Percentiles rank a stretch among this genome's conserved stretches.
These are phyloP conservation scores for Coemansia umbellata DNA, from an alignment of 192 early-diverging fungal species.

Conservation along the genomic window DNA sequence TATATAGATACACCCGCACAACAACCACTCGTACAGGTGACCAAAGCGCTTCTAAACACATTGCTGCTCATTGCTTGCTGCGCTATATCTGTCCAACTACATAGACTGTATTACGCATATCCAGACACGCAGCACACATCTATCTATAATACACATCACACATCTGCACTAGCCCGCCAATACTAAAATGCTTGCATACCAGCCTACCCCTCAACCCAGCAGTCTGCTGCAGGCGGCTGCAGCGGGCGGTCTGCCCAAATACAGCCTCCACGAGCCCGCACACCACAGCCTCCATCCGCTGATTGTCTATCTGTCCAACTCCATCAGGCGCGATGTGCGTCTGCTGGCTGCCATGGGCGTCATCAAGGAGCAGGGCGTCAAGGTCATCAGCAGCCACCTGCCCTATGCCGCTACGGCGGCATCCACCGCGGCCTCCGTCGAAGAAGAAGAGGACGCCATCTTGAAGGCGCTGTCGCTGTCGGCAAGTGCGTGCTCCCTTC, in stretches of 20 bases:
- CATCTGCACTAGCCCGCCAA: background rate
- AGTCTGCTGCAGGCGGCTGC: constrained; percentile 19
- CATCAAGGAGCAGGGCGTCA: constrained; percentile 29
- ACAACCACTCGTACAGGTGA: background rate
- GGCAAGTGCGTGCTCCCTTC: background rate
- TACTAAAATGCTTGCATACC: constrained; percentile 3
- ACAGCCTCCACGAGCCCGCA: constrained; percentile 21
- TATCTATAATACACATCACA: too few relatives aligned
- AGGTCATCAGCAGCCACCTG: constrained; percentile 43
- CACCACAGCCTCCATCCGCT: constrained; percentile 17
- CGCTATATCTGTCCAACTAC: too few relatives aligned
- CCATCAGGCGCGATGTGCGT: constrained; percentile 48
- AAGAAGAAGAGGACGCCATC: constrained; percentile 22
- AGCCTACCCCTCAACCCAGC: too few relatives aligned
- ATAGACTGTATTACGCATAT: too few relatives aligned
- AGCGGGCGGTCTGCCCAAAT: constrained; percentile 19
- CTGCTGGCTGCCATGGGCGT: constrained; percentile 45
- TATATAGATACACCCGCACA: too few relatives aligned
- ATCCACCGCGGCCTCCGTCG: constrained; percentile 1
- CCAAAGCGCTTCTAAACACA: background rate
- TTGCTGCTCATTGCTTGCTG: too few relatives aligned
- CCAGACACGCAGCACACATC: background rate
- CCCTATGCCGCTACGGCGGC: constrained; percentile 18
- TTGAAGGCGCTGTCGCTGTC: constrained; percentile 9
- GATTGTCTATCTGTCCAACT: constrained; percentile 40